phyloP scores from a whole-genome alignment of 208 protist genomes.

The Leishmania guyanensis region DNA sequence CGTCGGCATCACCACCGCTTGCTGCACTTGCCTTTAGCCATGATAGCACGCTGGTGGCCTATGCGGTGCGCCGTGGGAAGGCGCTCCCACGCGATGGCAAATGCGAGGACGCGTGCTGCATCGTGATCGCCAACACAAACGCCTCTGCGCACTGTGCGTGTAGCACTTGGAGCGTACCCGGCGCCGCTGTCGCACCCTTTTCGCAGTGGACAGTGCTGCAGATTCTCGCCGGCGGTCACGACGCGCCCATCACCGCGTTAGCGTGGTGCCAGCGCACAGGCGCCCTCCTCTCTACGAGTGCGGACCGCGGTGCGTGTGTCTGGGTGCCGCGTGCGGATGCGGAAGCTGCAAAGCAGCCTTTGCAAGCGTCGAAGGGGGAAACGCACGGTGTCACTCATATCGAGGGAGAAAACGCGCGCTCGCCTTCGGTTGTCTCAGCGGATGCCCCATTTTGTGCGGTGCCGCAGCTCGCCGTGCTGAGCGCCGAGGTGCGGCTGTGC shows the following conservation, averaged over 20 bases:
- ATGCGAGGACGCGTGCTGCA: conserved; percentile 12
- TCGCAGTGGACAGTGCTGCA: conserved; percentile 16
- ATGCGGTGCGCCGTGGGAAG: conserved; percentile 16
- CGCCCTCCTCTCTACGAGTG: conserved; percentile 21
- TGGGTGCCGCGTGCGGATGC: conserved; percentile 6
- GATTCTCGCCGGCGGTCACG: conserved; percentile 12
- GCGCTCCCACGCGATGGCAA: conserved; percentile 1
- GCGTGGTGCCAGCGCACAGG: conserved; percentile 17
- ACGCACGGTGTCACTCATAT: neutral
- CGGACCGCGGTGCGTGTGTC: conserved; percentile 24
- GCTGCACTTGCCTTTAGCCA: conserved; percentile 18
- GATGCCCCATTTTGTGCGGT: neutral
- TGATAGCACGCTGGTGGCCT: conserved; percentile 15
- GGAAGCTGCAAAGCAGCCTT: neutral
- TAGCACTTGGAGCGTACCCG: neutral
- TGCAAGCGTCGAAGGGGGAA: neutral
- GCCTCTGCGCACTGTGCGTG: neutral
- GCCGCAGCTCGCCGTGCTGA: conserved; percentile 43
- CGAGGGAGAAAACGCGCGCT: neutral
- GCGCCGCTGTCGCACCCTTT: neutral
- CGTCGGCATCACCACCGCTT: neutral
- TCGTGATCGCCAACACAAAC: conserved; percentile 5
- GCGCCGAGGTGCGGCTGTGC: conserved; percentile 39
- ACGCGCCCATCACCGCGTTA: conserved; percentile 22
- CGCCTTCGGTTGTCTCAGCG: neutral